Evolutionary conservation across 2,329 filamentous ascomycete species (phyloP).

Genomic region (Fusarium chlamydosporum): DNA sequence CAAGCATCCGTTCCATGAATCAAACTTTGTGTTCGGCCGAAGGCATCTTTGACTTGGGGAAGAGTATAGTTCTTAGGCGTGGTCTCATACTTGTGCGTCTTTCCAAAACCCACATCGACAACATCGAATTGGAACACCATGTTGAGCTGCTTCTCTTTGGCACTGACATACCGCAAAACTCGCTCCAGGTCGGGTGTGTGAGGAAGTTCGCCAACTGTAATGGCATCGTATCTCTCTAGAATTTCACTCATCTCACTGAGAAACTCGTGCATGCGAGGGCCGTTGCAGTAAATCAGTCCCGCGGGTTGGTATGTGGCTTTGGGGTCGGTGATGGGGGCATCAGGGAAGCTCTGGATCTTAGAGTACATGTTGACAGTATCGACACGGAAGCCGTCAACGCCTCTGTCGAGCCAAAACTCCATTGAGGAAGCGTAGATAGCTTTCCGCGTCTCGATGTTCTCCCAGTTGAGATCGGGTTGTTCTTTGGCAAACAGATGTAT

Average conservation of each 20-base stretch:
- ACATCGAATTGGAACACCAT: conserved; percentile 80
- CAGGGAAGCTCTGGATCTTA: conserved; percentile 71
- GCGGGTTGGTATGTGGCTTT: conserved; percentile 66
- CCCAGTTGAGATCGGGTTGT: conserved; percentile 91
- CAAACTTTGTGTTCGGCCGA: conserved; percentile 66
- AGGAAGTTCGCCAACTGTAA: conserved; percentile 79
- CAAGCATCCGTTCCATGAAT: conserved; percentile 69
- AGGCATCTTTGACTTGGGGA: conserved; percentile 62
- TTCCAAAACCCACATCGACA: conserved; percentile 71
- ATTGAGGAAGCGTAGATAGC: conserved; percentile 80
- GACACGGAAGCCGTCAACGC: conserved; percentile 80
- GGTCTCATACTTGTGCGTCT: conserved; percentile 67
- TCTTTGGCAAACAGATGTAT: conserved; percentile 81
- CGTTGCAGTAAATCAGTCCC: conserved; percentile 73
- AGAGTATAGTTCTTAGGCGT: conserved; percentile 61
- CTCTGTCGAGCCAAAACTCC: conserved; percentile 83
- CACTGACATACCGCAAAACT: conserved; percentile 72
- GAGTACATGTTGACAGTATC: conserved; percentile 82
- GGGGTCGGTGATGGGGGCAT: conserved; percentile 68
- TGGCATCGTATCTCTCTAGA: conserved; percentile 71
- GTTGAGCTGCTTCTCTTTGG: conserved; percentile 70
- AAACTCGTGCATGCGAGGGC: conserved; percentile 77
- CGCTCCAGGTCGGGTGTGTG: conserved; percentile 70
- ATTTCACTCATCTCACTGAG: conserved; percentile 75
- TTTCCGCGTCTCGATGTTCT: conserved; percentile 74